Conservation (phyloP, 371 early-diverging fungal genomes). For the Phascolomyces articulosus region DNA sequence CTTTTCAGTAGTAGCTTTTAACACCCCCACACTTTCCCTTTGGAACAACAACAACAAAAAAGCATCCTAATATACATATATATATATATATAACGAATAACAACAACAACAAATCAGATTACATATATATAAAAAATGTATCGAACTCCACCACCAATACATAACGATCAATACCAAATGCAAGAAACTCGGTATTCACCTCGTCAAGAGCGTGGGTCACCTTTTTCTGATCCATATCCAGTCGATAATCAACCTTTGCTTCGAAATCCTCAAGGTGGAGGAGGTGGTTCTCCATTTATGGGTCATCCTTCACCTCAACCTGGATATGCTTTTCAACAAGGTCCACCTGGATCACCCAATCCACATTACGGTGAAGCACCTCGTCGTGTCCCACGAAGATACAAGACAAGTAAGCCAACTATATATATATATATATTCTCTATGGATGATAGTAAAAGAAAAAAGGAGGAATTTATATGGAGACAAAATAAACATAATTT, state of each 20-base stretch:
- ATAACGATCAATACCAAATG: conserved; percentile 46
- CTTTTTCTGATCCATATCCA: conserved; percentile 43
- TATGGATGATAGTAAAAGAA: not conserved
- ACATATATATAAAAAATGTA: conserved; percentile 17
- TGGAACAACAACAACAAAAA: not conserved
- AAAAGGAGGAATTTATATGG: not conserved
- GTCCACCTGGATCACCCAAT: conserved; percentile 19
- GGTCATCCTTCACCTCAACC: conserved; percentile 17
- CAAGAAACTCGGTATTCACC: conserved; percentile 44
- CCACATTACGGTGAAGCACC: conserved; percentile 56
- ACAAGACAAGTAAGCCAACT: conserved; percentile 57
- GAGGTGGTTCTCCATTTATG: not conserved
- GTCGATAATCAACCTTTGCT: conserved; percentile 33
- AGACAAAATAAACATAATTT: not conserved
- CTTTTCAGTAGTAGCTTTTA: not conserved
- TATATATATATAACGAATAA: not conserved
- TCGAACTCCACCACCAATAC: conserved; percentile 22
- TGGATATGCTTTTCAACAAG: conserved; percentile 9
- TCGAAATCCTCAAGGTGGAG: not conserved
- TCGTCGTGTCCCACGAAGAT: conserved; percentile 60
- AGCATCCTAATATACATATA: no score
- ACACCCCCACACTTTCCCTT: no score
- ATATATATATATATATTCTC: not conserved
- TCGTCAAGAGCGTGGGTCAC: conserved; percentile 36
- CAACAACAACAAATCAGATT: not conserved